Evolutionary conservation across 495 filamentous ascomycete genomes (phyloP), one percentile per base, ranked within the genome.

Genomic region (Melanomma pulvis-pyrius): DNA sequence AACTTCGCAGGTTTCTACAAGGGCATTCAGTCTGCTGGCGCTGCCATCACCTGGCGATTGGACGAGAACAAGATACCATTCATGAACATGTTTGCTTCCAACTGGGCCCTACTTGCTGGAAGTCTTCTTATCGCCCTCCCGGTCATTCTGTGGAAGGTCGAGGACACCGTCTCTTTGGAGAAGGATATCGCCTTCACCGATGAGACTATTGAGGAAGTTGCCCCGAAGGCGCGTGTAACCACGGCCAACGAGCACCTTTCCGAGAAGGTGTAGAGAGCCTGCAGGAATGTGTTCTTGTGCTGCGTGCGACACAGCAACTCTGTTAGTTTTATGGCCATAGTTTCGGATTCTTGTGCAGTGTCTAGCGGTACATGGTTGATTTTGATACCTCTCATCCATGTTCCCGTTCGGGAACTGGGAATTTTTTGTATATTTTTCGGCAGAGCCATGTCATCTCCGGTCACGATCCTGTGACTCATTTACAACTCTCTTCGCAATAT

Each of bases 1-100:
- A 96, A 97, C 80, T 90, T 94, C 71, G 87, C 92, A 32, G 93
- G 93, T 58, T 97, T 93, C 82, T 97, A 96, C 84, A 97, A 97
- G 74, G 91, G 91, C n/a, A 90, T 98, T 70, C 93, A 97, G 78
- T 94, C 91, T 29, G 92, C 91, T n/a, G 93, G 92, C 65, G 86
- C 87, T 7, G 93, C 92, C n/a, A 84, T 93, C 51, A 90, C 89
- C 73, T 97, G 90, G 90, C 82, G 88, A 58, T 26, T 76, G 15
- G 92, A 97, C 65, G 85, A 84, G 21, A 61, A 82, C 17, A 78
- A 83, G 25, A 83, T 82, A 36, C 78, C 87, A 1, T 96, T 84
- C 75, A 85, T 88, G 78, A 76, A 75, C 70, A 54, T 74, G 55
- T 76, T 77, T 66, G 81, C 77, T 22, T 81, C 80, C 24, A 83